phyloP scores from a whole-genome alignment of 768 basidiomycete genomes.

The Calvatia gigantea region DNA sequence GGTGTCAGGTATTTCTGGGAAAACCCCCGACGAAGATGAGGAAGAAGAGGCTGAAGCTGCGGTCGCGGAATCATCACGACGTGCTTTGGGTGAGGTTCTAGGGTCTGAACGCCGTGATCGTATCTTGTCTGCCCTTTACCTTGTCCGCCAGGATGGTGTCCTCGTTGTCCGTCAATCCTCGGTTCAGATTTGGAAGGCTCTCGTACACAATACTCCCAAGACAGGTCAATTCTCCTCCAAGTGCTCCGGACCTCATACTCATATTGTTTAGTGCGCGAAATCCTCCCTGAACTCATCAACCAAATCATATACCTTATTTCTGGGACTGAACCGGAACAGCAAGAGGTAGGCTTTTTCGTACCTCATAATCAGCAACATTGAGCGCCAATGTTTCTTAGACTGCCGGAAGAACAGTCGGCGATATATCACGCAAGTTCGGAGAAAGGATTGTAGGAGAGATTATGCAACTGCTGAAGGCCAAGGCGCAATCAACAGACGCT shows the following conservation, averaged over 20 bases:
- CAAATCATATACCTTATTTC: constrained; percentile 80
- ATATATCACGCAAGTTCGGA: constrained; percentile 93
- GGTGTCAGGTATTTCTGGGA: constrained; percentile 92
- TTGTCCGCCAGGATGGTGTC: constrained; percentile 92
- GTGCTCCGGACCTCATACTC: neutral
- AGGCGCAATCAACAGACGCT: constrained; percentile 58
- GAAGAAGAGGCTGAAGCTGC: constrained; percentile 67
- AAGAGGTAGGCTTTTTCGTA: constrained; percentile 59
- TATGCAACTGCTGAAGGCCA: constrained; percentile 69
- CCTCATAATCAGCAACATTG: neutral
- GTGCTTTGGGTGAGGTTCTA: constrained; percentile 83
- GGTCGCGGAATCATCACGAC: constrained; percentile 75
- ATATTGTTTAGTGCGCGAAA: constrained; percentile 67
- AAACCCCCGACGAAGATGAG: constrained; percentile 74
- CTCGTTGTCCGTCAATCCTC: constrained; percentile 86
- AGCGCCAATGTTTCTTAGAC: constrained; percentile 1
- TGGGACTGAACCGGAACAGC: constrained; percentile 77
- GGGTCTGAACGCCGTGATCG: constrained; percentile 88
- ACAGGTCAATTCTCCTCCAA: constrained; percentile 52
- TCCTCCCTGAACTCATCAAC: constrained; percentile 78
- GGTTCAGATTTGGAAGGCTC: constrained; percentile 96
- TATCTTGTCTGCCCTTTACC: constrained; percentile 85
- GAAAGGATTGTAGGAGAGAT: constrained; percentile 87
- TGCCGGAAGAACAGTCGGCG: constrained; percentile 81
- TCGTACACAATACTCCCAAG: constrained; percentile 91